phyloP scores from a whole-genome alignment of 306 rosid genomes.

The Pterocarpus santalinus region DNA sequence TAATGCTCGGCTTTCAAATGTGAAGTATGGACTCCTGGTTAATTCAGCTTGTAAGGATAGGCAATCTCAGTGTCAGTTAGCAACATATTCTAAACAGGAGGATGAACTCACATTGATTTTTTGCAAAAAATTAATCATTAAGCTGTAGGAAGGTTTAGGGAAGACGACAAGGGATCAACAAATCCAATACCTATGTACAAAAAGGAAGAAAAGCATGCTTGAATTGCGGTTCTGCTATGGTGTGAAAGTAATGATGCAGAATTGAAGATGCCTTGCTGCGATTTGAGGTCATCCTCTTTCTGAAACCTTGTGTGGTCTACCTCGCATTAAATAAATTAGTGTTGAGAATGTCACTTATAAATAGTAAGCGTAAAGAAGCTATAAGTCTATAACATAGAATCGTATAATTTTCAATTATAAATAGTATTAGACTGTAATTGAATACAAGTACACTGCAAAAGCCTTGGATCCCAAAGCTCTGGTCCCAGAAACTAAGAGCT shows the following conservation, averaged over 20 bases:
- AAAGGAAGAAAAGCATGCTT: slow-evolving; percentile 9
- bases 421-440: background rate
- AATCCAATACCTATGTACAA: background rate
- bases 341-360: background rate
- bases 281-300: slow-evolving; percentile 20
- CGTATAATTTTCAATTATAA: background rate
- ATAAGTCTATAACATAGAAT: background rate
- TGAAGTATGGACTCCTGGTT: too few relatives aligned
- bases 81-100: too few relatives aligned
- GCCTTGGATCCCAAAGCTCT: background rate
- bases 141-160: background rate
- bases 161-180: background rate
- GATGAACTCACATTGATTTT: too few relatives aligned
- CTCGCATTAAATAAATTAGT: background rate
- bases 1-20: too few relatives aligned
- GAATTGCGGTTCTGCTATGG: slow-evolving; percentile 22
- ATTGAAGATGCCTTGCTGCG: slow-evolving; percentile 37
- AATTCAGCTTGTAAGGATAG: too few relatives aligned
- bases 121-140: background rate
- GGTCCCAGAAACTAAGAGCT: slow-evolving; percentile 14
- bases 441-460: slow-evolving; percentile 17
- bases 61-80: too few relatives aligned
- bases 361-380: background rate
- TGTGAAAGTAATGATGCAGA: slow-evolving; percentile 3
- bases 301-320: slow-evolving; percentile 33